Evolutionary conservation across 1,284 basidiomycete species (phyloP).

Genomic region (Ustilago lituana): DNA sequence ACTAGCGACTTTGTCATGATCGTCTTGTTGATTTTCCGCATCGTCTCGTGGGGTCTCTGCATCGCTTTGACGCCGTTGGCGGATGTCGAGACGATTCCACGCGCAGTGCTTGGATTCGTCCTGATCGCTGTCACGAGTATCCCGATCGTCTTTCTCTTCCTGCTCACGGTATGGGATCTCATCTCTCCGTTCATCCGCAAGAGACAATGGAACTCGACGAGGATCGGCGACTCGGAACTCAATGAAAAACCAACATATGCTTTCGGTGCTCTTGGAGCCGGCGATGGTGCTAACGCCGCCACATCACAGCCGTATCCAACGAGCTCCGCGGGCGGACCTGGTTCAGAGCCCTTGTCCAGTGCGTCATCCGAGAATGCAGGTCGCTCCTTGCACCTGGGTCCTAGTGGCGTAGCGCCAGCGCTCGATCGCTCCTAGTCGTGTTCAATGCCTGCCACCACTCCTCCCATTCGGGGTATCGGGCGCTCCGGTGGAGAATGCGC

Average conservation of each 20-base stretch:
- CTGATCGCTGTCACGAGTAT: slow-evolving; percentile 58
- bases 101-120: slow-evolving; percentile 64
- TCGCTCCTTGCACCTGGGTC: background rate
- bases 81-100: slow-evolving; percentile 60
- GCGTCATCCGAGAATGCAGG: slow-evolving; percentile 21
- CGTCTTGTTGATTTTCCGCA: slow-evolving; percentile 55
- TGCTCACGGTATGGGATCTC: slow-evolving; percentile 56
- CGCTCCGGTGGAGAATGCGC: slow-evolving; percentile 9
- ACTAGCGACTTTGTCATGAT: slow-evolving; percentile 61
- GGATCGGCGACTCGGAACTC: slow-evolving; percentile 30
- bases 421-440: slow-evolving; percentile 12
- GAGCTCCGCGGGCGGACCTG: slow-evolving; percentile 2
- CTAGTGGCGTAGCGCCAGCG: background rate
- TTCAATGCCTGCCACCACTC: background rate
- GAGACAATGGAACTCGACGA: slow-evolving; percentile 38
- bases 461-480: background rate
- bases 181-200: slow-evolving; percentile 48
- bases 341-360: slow-evolving; percentile 14
- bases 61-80: slow-evolving; percentile 58
- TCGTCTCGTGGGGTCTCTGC: slow-evolving; percentile 60
- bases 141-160: slow-evolving; percentile 61
- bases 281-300: background rate
- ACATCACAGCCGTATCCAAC: background rate
- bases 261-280: slow-evolving; percentile 32
- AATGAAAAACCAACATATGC: slow-evolving; percentile 20